Evolutionary conservation across 306 rosid species (phyloP).

Genomic region (Castanospermum australe): DNA sequence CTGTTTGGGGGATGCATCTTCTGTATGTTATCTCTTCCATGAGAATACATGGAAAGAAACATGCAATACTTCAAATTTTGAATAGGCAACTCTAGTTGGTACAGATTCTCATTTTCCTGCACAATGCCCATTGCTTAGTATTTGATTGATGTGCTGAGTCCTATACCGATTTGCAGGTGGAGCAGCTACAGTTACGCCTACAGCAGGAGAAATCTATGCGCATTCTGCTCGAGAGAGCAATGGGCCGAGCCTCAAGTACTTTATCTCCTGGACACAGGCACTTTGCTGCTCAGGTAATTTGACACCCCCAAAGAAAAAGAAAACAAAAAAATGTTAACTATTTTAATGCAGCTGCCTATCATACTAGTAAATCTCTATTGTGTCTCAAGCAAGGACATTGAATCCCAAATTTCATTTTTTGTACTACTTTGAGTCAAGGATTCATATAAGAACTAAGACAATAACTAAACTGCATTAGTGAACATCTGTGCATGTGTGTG

Average conservation of each 20-base stretch:
- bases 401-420: neutral
- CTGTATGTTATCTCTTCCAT: constrained; percentile 3
- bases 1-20: constrained; percentile 9
- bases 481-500: neutral
- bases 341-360: neutral
- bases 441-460: neutral
- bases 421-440: neutral
- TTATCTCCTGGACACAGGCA: constrained; percentile 95
- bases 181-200: constrained; percentile 70
- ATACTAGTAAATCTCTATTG: neutral
- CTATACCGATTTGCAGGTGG: constrained; percentile 56
- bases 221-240: constrained; percentile 73
- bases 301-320: neutral
- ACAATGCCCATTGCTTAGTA: neutral
- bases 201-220: constrained; percentile 91
- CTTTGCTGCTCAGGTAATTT: constrained; percentile 77
- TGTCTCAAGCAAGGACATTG: neutral
- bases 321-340: neutral
- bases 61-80: neutral
- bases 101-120: constrained; percentile 7
- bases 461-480: neutral
- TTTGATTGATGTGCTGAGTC: constrained; percentile 16
- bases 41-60: neutral
- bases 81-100: constrained; percentile 10
- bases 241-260: constrained; percentile 95